Conservation (phyloP, 148 eudicot genomes). For the Rhododendron simsii region DNA sequence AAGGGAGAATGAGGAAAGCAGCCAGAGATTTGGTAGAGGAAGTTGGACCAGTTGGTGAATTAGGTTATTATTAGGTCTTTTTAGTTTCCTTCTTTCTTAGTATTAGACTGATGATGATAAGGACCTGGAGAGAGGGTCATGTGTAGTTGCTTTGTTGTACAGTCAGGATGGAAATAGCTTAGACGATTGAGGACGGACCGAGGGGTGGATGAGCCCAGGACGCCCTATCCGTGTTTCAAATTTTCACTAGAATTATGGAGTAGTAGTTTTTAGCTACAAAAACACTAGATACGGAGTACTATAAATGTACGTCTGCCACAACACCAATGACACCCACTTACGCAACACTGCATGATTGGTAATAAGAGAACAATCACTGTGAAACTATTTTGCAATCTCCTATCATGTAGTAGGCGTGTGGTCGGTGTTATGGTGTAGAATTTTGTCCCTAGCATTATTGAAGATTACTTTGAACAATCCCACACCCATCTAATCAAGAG, state of each 20-base stretch:
- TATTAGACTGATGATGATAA: not conserved
- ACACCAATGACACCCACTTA: no score
- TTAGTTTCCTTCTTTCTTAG: not conserved
- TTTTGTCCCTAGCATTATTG: no score
- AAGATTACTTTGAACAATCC: not conserved
- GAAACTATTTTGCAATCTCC: no score
- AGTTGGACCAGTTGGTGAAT: not conserved
- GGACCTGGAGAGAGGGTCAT: not conserved
- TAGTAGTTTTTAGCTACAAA: not conserved
- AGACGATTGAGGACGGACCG: not conserved
- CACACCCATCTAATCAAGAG: not conserved
- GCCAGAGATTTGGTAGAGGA: not conserved
- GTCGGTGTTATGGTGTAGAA: no score
- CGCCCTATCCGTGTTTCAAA: not conserved
- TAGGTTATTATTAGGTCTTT: not conserved
- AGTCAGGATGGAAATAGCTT: not conserved
- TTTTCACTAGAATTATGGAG: not conserved
- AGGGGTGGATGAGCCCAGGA: not conserved
- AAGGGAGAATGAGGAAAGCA: not conserved
- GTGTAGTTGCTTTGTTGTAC: slow-evolving; percentile 1
- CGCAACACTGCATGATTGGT: no score
- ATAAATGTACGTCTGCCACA: no score
- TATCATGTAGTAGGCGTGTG: no score
- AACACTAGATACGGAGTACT: no score
- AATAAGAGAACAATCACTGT: no score